Base-by-base conservation (phyloP, 192 early-diverging fungal genomes). In the Thoreauomyces humboldtii region DNA sequence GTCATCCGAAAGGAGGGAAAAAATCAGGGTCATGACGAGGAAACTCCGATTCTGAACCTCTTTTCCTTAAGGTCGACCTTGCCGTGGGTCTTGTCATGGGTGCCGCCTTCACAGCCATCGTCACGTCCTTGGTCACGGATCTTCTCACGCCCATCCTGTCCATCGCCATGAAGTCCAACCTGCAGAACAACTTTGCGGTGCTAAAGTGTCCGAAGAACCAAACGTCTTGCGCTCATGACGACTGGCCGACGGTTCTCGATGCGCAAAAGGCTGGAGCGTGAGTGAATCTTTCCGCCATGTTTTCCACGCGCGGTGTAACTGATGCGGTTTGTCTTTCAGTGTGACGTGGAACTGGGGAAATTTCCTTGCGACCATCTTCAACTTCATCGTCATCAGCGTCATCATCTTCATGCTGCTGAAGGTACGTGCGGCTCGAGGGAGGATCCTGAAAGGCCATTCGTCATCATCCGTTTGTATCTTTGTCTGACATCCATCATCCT, bases 1-100 rank as follows among this genome's bases (percentile, higher is more conserved):
- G 7, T 21, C 22, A 9, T 50, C 22, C 21, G n/a, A 15, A 50
- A 9, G 22, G n/a, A 25, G 7, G 15, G 7, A 50, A 50, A n/a
- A n/a, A n/a, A n/a, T n/a, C n/a, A n/a, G n/a, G n/a, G n/a, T n/a
- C n/a, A n/a, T 15, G 48, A 11, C 22, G 22, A 50, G 7, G n/a
- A 50, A 50, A 17, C 17, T 9, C 38, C 11, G 11, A 9, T 12
- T 17, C 9, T 41, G 9, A 12, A 41, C 17, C 38, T 41, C 17
- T 12, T 9, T 41, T 41, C 38, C 38, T 41, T 9, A 21, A 6
- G 2, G 69, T 88, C 44, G 86, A 88, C 36, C 50, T 88, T 37
- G 86, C 86, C 43, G 81, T 86, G 12, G 88, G 85, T 67, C 71
- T 89, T 29, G 80, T 89, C 46, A 85, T 89, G 48, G 88, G 86